A percentile compares a stretch with the other conserved stretches of the same genome.
Evolutionary conservation across 2,329 filamentous ascomycete genomes (phyloP).

Genomic region (Graphilbum ipis-grandicollis): DNA sequence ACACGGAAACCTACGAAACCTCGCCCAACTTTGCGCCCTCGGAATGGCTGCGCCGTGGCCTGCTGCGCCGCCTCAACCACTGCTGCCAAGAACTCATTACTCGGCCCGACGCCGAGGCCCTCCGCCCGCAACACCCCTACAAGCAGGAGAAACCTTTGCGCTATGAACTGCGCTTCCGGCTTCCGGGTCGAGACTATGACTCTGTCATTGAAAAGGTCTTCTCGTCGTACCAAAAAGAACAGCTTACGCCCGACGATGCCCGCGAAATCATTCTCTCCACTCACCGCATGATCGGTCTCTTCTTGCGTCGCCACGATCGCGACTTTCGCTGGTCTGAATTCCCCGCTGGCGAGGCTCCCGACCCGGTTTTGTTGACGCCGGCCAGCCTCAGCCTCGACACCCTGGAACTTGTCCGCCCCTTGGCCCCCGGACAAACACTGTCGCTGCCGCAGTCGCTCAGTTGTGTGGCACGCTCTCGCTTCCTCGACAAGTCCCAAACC

Average conservation of each 20-base stretch:
- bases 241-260: slow-evolving; percentile 24
- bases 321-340: slow-evolving; percentile 29
- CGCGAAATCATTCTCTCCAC: slow-evolving; percentile 29
- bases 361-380: slow-evolving; percentile 8
- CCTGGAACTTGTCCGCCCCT: slow-evolving; percentile 6
- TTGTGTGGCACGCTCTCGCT: slow-evolving; percentile 27
- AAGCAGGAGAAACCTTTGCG: slow-evolving; percentile 22
- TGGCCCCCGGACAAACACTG: slow-evolving; percentile 23
- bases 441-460: slow-evolving; percentile 26
- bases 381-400: slow-evolving; percentile 11
- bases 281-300: slow-evolving; percentile 32
- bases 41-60: slow-evolving; percentile 27
- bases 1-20: slow-evolving; percentile 27
- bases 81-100: slow-evolving; percentile 35
- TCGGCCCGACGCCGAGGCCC: slow-evolving; percentile 29
- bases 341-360: slow-evolving; percentile 14
- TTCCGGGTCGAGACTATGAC: slow-evolving; percentile 21
- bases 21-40: slow-evolving; percentile 25
- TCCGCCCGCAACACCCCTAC: slow-evolving; percentile 16
- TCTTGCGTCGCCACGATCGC: slow-evolving; percentile 31
- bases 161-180: slow-evolving; percentile 30
- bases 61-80: slow-evolving; percentile 33
- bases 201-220: slow-evolving; percentile 27
- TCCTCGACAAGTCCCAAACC: slow-evolving; percentile 24
- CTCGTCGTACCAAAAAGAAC: slow-evolving; percentile 31